A percentile compares a stretch with the other conserved stretches of the same genome.
Conservation (phyloP, 768 basidiomycete genomes). For the Amanita subjunquillea region DNA sequence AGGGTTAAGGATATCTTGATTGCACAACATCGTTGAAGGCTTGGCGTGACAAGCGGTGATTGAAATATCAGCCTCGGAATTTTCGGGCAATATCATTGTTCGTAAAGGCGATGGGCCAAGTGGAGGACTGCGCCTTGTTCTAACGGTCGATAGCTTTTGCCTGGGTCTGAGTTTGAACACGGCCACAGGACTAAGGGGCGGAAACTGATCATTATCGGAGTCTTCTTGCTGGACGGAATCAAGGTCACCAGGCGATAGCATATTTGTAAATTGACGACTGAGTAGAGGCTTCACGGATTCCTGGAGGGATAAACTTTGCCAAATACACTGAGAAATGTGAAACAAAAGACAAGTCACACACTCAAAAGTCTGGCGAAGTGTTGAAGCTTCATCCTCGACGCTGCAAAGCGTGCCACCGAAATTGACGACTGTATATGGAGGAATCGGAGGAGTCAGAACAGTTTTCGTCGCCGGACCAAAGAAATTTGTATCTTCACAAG, state of each 20-base stretch:
- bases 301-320: neutral
- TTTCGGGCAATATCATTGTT: slow-evolving; percentile 30
- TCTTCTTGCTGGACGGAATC: neutral
- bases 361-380: neutral
- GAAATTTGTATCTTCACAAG: neutral
- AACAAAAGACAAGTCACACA: neutral
- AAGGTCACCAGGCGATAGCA: neutral
- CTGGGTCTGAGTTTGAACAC: slow-evolving; percentile 5
- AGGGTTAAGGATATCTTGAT: neutral
- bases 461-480: neutral
- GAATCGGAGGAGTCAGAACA: neutral
- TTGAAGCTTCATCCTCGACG: neutral
- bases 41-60: neutral
- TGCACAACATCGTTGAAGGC: neutral
- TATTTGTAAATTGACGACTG: neutral
- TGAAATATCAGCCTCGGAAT: slow-evolving; percentile 10
- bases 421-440: neutral
- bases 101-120: slow-evolving; percentile 38
- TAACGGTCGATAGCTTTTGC: neutral
- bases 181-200: neutral
- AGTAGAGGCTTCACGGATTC: neutral
- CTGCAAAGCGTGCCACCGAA: neutral
- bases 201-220: neutral
- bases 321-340: neutral
- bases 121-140: slow-evolving; percentile 25